phyloP scores from a whole-genome alignment of 2,329 filamentous ascomycete genomes.

The Aspergillus sp. region DNA sequence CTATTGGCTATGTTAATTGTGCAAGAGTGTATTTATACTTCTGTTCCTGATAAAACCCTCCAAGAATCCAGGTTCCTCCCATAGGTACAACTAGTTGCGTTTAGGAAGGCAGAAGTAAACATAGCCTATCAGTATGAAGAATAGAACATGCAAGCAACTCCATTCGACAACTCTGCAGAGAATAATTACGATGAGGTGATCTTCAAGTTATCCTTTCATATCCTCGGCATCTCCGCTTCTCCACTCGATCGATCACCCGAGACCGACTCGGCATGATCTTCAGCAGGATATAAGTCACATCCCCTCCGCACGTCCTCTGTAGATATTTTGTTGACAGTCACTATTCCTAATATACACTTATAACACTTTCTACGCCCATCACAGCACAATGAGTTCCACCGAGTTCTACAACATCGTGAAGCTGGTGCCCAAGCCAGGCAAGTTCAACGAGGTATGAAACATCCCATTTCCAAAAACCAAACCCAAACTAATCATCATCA shows the following conservation, averaged over 20 bases:
- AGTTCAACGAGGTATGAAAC: conserved; percentile 16
- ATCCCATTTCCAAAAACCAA: not conserved
- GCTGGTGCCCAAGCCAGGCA: conserved; percentile 19
- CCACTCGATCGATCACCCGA: not conserved
- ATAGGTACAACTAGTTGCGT: no score
- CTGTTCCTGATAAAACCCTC: no score
- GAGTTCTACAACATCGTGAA: conserved; percentile 20
- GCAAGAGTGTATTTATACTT: no score
- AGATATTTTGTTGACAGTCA: no score
- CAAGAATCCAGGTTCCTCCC: no score
- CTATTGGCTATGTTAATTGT: no score
- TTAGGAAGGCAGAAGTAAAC: no score
- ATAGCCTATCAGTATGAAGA: no score
- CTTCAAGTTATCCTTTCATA: not conserved
- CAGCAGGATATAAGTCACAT: not conserved
- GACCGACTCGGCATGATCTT: not conserved
- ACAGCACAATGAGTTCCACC: conserved; percentile 6
- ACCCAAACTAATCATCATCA: not conserved
- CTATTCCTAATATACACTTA: no score
- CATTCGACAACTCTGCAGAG: not conserved
- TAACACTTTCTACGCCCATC: not conserved
- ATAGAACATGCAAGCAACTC: not conserved
- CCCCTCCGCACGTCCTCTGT: not conserved
- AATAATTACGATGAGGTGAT: not conserved
- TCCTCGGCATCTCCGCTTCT: conserved; percentile 11